Evolutionary conservation across 306 rosid species (phyloP), one percentile per base, ranked within the genome.

Genomic region (Cucumis cinereus): DNA sequence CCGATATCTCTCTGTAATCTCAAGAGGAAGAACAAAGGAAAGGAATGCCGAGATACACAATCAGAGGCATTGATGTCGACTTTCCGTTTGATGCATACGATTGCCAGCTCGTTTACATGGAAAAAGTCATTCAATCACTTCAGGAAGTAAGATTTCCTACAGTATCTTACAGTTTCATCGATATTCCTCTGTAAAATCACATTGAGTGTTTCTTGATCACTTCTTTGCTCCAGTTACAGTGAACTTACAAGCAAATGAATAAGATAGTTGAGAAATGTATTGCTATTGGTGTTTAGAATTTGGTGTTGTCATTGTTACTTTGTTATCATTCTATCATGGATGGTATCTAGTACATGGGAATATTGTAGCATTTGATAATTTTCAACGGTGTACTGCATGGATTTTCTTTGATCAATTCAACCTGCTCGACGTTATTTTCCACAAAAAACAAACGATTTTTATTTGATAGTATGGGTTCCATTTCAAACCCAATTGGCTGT

Each of bases 21-120:
- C 5, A 36, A 10, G 61, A 61, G 64, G 20, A 67, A 56, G 17
- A 20, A 52, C n/a, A 74, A 50, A 16, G 55, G 13, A 41, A 61
- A 80, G 28, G 71, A 73, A 93, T 93, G 98, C 98, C 97, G 69
- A 90, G 89, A 13, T 91, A 91, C 87, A 84, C 64, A 59, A 82
- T 91, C 36, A 83, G 95, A 79, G 98, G 96, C 79, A 79, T 93
- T 81, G 83, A 87, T 79, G 91, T 93, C 5, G 97, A 91, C 78
- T 91, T 93, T 35, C 98, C 98, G 2, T 93, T 78, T 10, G 93
- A 87, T 81, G 96, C 98, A 33, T 91, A 93, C 86, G 97, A 91
- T 78, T 90, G 94, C 77, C 98, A 93, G 82, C 81, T 93, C 68
- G 89, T 91, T 75, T 91, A 91, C 87, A 93, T 93, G 98, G 98